Evolutionary conservation across 805 yeast genomes (phyloP), one percentile per base, ranked within the genome.

Genomic region (Ogataea polymorpha): DNA sequence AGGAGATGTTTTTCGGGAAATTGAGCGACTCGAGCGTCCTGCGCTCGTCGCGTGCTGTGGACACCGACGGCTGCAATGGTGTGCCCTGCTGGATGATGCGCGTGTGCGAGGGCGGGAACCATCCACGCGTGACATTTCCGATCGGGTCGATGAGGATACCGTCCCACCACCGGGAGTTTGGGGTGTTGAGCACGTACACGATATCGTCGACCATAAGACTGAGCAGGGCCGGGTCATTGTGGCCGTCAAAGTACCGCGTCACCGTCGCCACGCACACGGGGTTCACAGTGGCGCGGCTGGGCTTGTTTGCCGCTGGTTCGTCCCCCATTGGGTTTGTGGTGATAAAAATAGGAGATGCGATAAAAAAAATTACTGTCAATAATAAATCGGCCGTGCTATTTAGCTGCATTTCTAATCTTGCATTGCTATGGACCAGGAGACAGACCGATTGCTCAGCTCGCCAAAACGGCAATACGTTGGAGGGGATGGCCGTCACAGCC

Each of bases 81-180:
- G 34, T 28, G 12, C 37, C 43, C 27, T 20, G 33, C 12, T 35
- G 16, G 41, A 50, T 70, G 1, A 72, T 58, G 34, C 74, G 70
- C 20, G 79, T 79, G 60, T 74, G 81, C 43, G 74, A 75, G 35
- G 74, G 74, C 13, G 96, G 95, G 65, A 88, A 86, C 96, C 96
- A 88, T 51, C 96, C 96, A 55, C 95, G 71, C 5, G 73, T 59
- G 5, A 67, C 61, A 23, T 56, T 72, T 6, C 74, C 74, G 14
- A 56, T 61, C 2, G 65, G 59, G 27, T 61, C 62, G 5, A 56
- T 60, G 26, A 67, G 49, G 13, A 82, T 70, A 9, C 96, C 96
- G 59, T 88, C 96, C 93, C 95, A 86, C 96, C 96, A 88, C 2
- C 88, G 86, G 2, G 78, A 59, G 28, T 73, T 75, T 12, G 77